phyloP scores from a whole-genome alignment of 257 asterid species.

The Nicotiana knightiana region DNA sequence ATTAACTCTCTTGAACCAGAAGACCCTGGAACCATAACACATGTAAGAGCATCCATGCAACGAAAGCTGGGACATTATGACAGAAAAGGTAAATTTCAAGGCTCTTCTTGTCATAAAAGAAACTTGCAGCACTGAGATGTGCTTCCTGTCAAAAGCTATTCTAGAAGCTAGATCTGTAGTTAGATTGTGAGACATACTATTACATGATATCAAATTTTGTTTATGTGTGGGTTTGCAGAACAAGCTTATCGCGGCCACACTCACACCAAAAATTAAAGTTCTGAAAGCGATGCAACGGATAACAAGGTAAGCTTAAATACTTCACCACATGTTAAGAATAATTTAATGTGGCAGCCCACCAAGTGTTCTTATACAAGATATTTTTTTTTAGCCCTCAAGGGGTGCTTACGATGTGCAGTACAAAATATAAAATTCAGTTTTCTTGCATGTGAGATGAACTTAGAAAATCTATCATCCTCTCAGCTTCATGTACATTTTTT shows the following conservation, averaged over 20 bases:
- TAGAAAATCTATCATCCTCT: neutral
- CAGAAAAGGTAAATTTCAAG: conserved; percentile 65
- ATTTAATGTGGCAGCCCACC: neutral
- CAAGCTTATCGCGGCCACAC: conserved; percentile 58
- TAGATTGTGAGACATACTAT: neutral
- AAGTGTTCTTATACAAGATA: no score
- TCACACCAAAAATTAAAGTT: conserved; percentile 60
- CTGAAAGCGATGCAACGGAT: conserved; percentile 81
- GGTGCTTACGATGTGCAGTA: neutral
- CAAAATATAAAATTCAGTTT: neutral
- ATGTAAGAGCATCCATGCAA: conserved; percentile 82
- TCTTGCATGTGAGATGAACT: neutral
- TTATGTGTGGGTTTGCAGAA: conserved; percentile 41
- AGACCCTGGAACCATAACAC: conserved; percentile 40
- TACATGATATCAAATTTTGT: neutral
- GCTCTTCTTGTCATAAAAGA: neutral
- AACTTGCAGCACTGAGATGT: neutral
- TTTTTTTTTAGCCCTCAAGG: no score
- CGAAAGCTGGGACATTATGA: conserved; percentile 90
- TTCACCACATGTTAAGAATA: no score
- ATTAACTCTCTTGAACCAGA: no score
- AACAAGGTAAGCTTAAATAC: conserved; percentile 23
- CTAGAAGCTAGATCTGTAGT: no score
- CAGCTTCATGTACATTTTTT: neutral
- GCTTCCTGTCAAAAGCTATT: no score